These are phyloP conservation scores for Nemania sp. DNA, from an alignment of 2,329 filamentous ascomycete species.

Conservation along the genomic window DNA sequence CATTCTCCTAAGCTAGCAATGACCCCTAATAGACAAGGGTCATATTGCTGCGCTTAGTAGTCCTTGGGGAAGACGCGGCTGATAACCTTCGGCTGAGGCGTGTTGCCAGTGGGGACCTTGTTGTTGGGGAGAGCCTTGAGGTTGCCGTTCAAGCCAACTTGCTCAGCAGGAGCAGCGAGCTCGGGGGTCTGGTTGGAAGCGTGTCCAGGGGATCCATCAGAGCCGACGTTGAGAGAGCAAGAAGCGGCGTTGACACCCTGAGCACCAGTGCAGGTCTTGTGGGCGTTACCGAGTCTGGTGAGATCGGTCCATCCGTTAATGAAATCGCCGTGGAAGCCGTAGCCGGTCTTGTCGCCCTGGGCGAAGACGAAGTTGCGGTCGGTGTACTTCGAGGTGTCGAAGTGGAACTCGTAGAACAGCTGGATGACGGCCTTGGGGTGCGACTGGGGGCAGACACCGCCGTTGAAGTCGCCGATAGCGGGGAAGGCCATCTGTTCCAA, in stretches of 20 bases:
- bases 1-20: neutral
- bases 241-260: constrained; percentile 9
- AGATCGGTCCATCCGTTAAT: constrained; percentile 44
- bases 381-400: constrained; percentile 33
- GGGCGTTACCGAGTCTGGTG: constrained; percentile 41
- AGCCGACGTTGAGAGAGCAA: constrained; percentile 22
- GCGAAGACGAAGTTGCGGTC: constrained; percentile 49
- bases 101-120: constrained; percentile 12
- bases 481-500: constrained; percentile 13
- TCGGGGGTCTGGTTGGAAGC: constrained; percentile 10
- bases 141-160: constrained; percentile 7
- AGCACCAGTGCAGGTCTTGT: constrained; percentile 37
- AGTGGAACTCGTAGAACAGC: constrained; percentile 46
- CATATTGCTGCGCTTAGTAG: neutral
- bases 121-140: constrained; percentile 8
- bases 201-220: constrained; percentile 13
- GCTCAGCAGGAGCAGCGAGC: constrained; percentile 3
- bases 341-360: constrained; percentile 52
- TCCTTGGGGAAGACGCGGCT: constrained; percentile 6
- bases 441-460: constrained; percentile 45
- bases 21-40: neutral
- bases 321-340: constrained; percentile 58
- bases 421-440: constrained; percentile 51
- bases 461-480: constrained; percentile 33
- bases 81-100: neutral